These are phyloP conservation scores for Coniella lustricola DNA, from an alignment of 2,329 filamentous ascomycete species.

Conservation along the genomic window DNA sequence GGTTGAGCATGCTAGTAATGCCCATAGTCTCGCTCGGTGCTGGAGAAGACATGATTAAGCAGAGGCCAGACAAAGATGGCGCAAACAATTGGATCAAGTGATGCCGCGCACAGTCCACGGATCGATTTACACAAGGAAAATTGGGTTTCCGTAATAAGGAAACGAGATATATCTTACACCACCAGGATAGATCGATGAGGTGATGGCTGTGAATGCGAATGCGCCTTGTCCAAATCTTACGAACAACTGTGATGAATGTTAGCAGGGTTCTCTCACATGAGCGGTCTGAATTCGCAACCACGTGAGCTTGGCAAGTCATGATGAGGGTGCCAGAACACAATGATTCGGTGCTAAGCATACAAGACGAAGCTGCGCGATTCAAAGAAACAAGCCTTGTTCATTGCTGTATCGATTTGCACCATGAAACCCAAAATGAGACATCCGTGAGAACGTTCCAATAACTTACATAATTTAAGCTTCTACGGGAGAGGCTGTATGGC, in stretches of 20 bases:
- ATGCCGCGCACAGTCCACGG: constrained; percentile 13
- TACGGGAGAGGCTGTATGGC: no score
- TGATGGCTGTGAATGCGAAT: constrained; percentile 9
- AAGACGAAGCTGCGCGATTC: no score
- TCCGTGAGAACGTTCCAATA: no score
- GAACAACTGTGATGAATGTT: constrained; percentile 8
- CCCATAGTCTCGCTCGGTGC: constrained; percentile 44
- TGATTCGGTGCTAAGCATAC: no score
- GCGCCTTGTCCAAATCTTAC: constrained; percentile 4
- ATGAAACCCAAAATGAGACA: background rate
- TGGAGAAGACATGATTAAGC: constrained; percentile 34
- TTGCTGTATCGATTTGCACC: no score
- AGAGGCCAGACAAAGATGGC: constrained; percentile 15
- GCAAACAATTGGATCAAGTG: constrained; percentile 8
- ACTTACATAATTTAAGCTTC: no score
- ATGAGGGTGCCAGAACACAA: no score
- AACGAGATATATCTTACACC: constrained; percentile 19
- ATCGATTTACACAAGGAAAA: constrained; percentile 15
- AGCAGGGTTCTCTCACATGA: constrained; percentile 2
- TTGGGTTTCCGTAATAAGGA: constrained; percentile 15
- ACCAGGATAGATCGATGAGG: constrained; percentile 15
- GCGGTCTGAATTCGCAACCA: no score
- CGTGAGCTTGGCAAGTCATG: no score
- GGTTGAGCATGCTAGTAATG: constrained; percentile 47
- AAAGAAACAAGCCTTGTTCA: no score